Conservation (phyloP, 768 basidiomycete genomes). For the Lactarius deliciosus region DNA sequence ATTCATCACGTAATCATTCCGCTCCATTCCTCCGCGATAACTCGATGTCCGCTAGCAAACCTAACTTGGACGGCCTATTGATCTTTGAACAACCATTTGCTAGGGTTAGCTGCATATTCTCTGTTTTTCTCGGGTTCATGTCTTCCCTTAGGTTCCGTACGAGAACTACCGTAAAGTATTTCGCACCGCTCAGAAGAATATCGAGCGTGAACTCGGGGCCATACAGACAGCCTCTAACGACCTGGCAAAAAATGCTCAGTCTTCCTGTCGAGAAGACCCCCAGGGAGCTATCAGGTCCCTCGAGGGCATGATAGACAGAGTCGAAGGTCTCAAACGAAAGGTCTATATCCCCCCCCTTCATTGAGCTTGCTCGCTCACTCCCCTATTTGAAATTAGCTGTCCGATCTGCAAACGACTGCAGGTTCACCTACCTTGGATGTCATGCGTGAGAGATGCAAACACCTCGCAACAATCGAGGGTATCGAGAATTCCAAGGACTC, state of each 20-base stretch:
- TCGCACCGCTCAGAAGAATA: conserved; percentile 73
- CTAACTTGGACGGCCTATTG: conserved; percentile 71
- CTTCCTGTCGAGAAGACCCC: conserved; percentile 40
- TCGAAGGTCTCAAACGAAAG: conserved; percentile 86
- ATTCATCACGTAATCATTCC: conserved; percentile 18
- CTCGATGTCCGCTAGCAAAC: conserved; percentile 43
- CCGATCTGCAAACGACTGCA: conserved; percentile 47
- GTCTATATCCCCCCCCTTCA: conserved; percentile 42
- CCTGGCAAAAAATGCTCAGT: conserved; percentile 48
- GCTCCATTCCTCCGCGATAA: background rate
- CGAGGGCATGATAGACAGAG: conserved; percentile 73
- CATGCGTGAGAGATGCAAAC: conserved; percentile 70
- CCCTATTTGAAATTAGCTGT: conserved; percentile 40
- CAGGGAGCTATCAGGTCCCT: conserved; percentile 60
- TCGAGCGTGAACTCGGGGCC: conserved; percentile 73
- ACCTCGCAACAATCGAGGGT: conserved; percentile 63
- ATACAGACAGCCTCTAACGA: conserved; percentile 60
- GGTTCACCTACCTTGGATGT: conserved; percentile 64
- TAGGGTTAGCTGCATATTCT: conserved; percentile 46
- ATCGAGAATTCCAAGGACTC: conserved; percentile 51
- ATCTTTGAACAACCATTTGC: conserved; percentile 86
- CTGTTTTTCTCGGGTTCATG: background rate
- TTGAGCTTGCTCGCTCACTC: conserved; percentile 12
- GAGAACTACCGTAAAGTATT: conserved; percentile 90
- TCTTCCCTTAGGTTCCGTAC: conserved; percentile 66